Percentiles rank a stretch among this genome's conserved stretches.
phyloP scores from a whole-genome alignment of 2,329 filamentous ascomycete genomes.

The Stagonosporopsis chrysanthemi region DNA sequence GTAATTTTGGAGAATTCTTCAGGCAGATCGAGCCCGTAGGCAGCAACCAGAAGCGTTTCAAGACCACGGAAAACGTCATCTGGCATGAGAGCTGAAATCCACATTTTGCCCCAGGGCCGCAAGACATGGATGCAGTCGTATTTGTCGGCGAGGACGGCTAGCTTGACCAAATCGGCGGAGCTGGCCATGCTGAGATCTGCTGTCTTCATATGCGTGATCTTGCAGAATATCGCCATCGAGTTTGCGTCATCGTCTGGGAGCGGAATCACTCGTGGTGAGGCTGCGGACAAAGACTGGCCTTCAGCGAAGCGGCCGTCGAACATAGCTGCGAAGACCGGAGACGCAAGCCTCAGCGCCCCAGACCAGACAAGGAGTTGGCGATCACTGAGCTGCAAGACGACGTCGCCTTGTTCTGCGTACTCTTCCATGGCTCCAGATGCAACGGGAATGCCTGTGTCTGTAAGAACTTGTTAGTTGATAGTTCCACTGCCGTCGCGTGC shows the following conservation, averaged over 20 bases:
- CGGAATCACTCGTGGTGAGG: not conserved
- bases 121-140: conserved; percentile 24
- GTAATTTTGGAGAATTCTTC: not conserved
- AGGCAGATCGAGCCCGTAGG: not conserved
- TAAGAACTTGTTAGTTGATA: too few relatives aligned
- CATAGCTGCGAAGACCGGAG: conserved; percentile 3
- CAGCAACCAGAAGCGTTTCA: not conserved
- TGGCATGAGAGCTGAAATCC: conserved; percentile 1
- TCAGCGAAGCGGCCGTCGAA: conserved; percentile 1
- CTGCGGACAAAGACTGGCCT: not conserved
- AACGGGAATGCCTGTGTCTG: too few relatives aligned
- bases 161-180: too few relatives aligned
- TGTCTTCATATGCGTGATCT: not conserved
- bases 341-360: not conserved
- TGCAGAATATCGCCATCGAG: not conserved
- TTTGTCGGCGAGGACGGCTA: conserved; percentile 10
- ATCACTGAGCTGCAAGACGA: not conserved
- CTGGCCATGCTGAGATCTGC: not conserved
- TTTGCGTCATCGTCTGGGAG: not conserved
- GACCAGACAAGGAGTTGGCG: conserved; percentile 7
- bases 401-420: not conserved
- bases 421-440: too few relatives aligned
- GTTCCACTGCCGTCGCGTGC: too few relatives aligned
- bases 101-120: conserved; percentile 20
- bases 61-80: not conserved